Base-by-base conservation (phyloP, 2,329 filamentous ascomycete species). In the Trichophyton schoenleinii region DNA sequence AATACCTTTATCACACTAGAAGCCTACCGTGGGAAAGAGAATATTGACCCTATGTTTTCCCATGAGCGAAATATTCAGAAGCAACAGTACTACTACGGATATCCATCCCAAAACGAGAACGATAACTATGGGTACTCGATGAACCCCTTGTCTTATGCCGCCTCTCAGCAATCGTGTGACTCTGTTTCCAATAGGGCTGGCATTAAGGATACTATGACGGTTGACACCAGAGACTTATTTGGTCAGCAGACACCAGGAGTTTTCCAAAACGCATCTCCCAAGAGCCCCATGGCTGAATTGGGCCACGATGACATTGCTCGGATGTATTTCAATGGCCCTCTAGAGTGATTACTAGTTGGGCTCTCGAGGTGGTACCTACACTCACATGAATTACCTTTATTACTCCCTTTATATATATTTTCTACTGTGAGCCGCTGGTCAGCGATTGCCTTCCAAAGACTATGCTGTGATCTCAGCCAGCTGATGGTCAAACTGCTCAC, bases 61-160 rank as follows among this genome's bases (percentile, higher is more conserved):
- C 57, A 63, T 3, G 67, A 65, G 53, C 64, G 70, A 31, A 70
- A 70, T 22, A 49, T 66, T 49, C 63, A 65, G 48, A 62, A n/a
- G 64, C 59, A 36, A 44, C 61, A 68, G 18, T 70, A 67, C 59
- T 67, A 70, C 61, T 70, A 70, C 44, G 63, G 65, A 25, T 65
- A 63, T 31, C 62, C 67, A 18, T 38, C 60, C 41, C 67, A 66
- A 15, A 64, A 67, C n/a, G 66, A 62, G 6, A 68, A 66, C 6
- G 66, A 69, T 42, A 67, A 66, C 18, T 64, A 62, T 60, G 66
- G 68, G 3, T 72, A 71, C 60, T 67, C 66, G 15, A 68, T 62
- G 48, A 75, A 75, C 61, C 73, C 73, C 36, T 63, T 75, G 53
- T 66, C 69, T 36, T 67, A 66, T 58, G 70, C 71, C n/a, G 22